Conservation (phyloP, 176 grass and related monocot genomes). For the Typha latifolia region DNA sequence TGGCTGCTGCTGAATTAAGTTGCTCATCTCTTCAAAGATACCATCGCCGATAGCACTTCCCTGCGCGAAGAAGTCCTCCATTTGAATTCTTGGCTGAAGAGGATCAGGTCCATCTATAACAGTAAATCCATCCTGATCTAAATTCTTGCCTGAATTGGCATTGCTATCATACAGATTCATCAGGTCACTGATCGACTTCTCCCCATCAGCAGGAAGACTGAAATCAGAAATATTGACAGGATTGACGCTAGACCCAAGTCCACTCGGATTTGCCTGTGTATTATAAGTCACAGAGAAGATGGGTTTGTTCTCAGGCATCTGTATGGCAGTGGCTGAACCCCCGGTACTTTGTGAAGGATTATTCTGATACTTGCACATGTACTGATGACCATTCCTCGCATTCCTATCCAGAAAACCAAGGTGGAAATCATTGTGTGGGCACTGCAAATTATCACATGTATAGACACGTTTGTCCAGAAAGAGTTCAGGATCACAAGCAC, state of each 20-base stretch:
- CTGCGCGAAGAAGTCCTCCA: conserved; percentile 10
- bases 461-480: conserved; percentile 34
- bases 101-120: not conserved
- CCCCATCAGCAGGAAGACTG: conserved; percentile 36
- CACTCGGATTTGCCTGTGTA: conserved; percentile 7
- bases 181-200: conserved; percentile 54
- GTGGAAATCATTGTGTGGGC: conserved; percentile 27
- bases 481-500: conserved; percentile 28
- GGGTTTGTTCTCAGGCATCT: conserved; percentile 28
- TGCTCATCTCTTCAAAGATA: conserved; percentile 18
- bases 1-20: conserved; percentile 11
- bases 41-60: not conserved
- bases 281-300: conserved; percentile 24
- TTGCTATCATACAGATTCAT: conserved; percentile 61
- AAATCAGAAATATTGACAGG: conserved; percentile 28
- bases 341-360: conserved; percentile 8
- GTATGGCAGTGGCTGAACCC: not conserved
- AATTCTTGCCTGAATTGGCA: conserved; percentile 18
- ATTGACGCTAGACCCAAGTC: conserved; percentile 19
- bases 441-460: conserved; percentile 48
- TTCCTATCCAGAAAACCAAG: conserved; percentile 56
- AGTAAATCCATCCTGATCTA: conserved; percentile 7
- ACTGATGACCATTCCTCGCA: conserved; percentile 48
- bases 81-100: not conserved
- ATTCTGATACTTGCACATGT: conserved; percentile 37